These are phyloP conservation scores for Thalassiosira hispida DNA, from an alignment of 352 stramenopile genomes.

Conservation along the genomic window DNA sequence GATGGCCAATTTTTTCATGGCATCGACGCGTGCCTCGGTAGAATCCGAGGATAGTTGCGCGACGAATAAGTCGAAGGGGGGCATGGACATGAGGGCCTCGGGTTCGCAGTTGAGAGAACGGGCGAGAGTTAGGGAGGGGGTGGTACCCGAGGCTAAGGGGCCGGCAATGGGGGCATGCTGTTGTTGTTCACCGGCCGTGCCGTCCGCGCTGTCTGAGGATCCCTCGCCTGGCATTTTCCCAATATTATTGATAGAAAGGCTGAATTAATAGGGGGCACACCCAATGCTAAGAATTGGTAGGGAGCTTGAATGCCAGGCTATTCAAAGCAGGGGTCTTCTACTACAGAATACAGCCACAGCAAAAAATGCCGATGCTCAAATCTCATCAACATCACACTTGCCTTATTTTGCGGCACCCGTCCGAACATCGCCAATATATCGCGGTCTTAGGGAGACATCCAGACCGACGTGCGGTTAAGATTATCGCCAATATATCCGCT, in stretches of 20 bases:
- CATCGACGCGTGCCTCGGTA: slow-evolving; percentile 92
- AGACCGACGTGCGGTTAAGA: too few species aligned
- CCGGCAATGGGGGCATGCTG: slow-evolving; percentile 50
- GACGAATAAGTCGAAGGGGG: slow-evolving; percentile 87
- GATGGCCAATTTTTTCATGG: slow-evolving; percentile 91
- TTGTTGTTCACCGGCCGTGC: background rate
- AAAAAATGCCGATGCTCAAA: too few species aligned
- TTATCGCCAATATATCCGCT: too few species aligned
- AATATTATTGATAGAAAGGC: background rate
- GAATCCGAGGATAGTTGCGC: slow-evolving; percentile 92
- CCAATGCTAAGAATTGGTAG: too few species aligned
- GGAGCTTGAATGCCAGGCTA: too few species aligned
- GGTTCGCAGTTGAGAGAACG: slow-evolving; percentile 54
- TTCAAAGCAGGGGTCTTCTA: too few species aligned
- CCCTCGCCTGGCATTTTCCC: slow-evolving; percentile 24
- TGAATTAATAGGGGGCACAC: too few species aligned
- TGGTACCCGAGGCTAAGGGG: slow-evolving; percentile 50
- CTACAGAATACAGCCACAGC: too few species aligned
- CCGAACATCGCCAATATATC: too few species aligned
- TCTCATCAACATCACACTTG: too few species aligned
- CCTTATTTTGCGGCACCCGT: too few species aligned
- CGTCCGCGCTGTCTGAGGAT: background rate
- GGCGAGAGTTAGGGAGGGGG: slow-evolving; percentile 68
- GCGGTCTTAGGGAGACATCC: too few species aligned
- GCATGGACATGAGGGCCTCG: slow-evolving; percentile 66